A percentile compares a stretch with the other conserved stretches of the same genome.
These are phyloP conservation scores for Penicillium desertorum DNA, from an alignment of 495 filamentous ascomycete species.

Conservation along the genomic window DNA sequence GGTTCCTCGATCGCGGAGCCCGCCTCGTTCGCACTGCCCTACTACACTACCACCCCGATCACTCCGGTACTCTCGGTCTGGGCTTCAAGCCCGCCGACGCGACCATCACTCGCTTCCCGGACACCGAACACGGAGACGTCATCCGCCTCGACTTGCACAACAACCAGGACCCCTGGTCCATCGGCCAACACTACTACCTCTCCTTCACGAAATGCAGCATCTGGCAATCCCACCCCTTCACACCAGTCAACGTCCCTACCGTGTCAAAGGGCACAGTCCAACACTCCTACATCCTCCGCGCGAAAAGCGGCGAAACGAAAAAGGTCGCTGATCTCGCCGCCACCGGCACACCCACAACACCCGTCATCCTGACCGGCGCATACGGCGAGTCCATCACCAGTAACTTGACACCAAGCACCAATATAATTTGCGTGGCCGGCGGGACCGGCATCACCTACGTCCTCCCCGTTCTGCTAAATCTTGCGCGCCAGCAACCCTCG, in stretches of 20 bases:
- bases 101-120: slow-evolving; percentile 45
- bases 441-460: slow-evolving; percentile 66
- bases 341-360: slow-evolving; percentile 33
- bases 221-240: slow-evolving; percentile 71
- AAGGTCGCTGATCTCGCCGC: slow-evolving; percentile 47
- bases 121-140: slow-evolving; percentile 52
- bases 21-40: slow-evolving; percentile 50
- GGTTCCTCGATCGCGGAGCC: slow-evolving; percentile 54
- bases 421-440: slow-evolving; percentile 61
- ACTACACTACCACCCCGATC: slow-evolving; percentile 48
- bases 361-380: slow-evolving; percentile 56
- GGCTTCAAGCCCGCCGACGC: slow-evolving; percentile 51
- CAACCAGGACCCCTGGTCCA: slow-evolving; percentile 53
- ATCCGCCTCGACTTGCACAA: slow-evolving; percentile 58
- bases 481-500: slow-evolving; percentile 34
- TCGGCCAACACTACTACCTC: slow-evolving; percentile 67
- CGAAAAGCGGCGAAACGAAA: slow-evolving; percentile 59
- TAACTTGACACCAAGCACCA: slow-evolving; percentile 41
- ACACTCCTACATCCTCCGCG: slow-evolving; percentile 64
- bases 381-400: slow-evolving; percentile 56
- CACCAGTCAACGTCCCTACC: slow-evolving; percentile 52
- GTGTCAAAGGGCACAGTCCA: slow-evolving; percentile 29
- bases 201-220: slow-evolving; percentile 58
- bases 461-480: slow-evolving; percentile 52
- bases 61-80: slow-evolving; percentile 35